Evolutionary conservation across 768 basidiomycete genomes (phyloP).

Genomic region (Asterophora parasitica): DNA sequence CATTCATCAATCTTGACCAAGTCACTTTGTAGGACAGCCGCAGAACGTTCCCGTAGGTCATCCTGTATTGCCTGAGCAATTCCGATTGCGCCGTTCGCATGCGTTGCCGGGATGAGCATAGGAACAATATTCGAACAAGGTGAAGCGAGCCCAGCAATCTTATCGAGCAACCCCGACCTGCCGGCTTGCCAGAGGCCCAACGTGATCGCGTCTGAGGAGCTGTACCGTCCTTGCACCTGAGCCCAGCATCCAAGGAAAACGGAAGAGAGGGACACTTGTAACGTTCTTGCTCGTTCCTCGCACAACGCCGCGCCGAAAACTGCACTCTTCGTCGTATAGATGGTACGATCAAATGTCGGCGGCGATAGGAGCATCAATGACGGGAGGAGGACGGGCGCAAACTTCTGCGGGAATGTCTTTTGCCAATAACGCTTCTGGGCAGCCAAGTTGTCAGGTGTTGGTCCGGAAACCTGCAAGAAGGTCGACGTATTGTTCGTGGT

Average conservation of each 20-base stretch:
- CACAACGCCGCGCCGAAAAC: constrained; percentile 19
- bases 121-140: constrained; percentile 45
- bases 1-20: constrained; percentile 31
- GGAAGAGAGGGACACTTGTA: constrained; percentile 32
- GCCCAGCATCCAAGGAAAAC: constrained; percentile 43
- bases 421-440: constrained; percentile 34
- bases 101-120: constrained; percentile 23
- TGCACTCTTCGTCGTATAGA: constrained; percentile 14
- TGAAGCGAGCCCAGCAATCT: constrained; percentile 33
- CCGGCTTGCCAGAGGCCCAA: constrained; percentile 48
- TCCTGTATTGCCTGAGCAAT: constrained; percentile 29
- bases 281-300: constrained; percentile 38
- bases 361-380: constrained; percentile 4
- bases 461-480: constrained; percentile 24
- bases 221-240: constrained; percentile 28
- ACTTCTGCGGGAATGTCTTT: constrained; percentile 24
- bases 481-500: constrained; percentile 20
- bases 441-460: constrained; percentile 16
- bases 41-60: constrained; percentile 32
- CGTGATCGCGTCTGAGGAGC: constrained; percentile 23
- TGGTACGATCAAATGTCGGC: constrained; percentile 9
- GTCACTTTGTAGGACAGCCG: constrained; percentile 37
- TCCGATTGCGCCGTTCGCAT: constrained; percentile 17
- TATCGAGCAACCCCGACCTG: constrained; percentile 29
- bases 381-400: constrained; percentile 24